Conservation (phyloP, 192 early-diverging fungal genomes). For the Backusella circina region DNA sequence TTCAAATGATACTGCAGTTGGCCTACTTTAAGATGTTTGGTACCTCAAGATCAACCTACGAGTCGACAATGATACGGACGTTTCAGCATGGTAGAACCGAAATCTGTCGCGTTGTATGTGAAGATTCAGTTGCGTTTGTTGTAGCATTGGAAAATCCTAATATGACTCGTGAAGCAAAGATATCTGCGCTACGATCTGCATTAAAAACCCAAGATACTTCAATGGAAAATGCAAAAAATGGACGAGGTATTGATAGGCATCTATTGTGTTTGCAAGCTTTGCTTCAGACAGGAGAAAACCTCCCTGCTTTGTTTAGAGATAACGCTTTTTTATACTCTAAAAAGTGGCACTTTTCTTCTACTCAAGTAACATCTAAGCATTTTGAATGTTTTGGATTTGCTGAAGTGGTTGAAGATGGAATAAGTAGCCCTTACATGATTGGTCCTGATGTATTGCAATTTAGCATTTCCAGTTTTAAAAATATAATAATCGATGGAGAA, state of each 20-base stretch:
- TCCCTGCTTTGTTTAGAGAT: slow-evolving; percentile 85
- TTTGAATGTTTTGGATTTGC: slow-evolving; percentile 92
- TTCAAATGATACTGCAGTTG: slow-evolving; percentile 93
- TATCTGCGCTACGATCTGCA: slow-evolving; percentile 67
- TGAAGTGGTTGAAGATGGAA: slow-evolving; percentile 83
- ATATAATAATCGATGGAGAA: slow-evolving; percentile 49
- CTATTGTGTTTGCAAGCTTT: slow-evolving; percentile 75
- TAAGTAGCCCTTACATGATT: slow-evolving; percentile 91
- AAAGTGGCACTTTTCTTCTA: slow-evolving; percentile 89
- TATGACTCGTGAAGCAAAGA: slow-evolving; percentile 47
- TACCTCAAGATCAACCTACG: slow-evolving; percentile 77
- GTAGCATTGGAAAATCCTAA: slow-evolving; percentile 75
- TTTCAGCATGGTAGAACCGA: slow-evolving; percentile 94
- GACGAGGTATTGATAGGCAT: slow-evolving; percentile 88
- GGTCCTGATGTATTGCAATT: slow-evolving; percentile 82
- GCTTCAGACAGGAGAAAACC: slow-evolving; percentile 66
- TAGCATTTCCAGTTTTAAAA: slow-evolving; percentile 75
- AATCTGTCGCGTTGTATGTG: slow-evolving; percentile 79
- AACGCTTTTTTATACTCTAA: slow-evolving; percentile 71
- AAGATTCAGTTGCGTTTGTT: slow-evolving; percentile 79
- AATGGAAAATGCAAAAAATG: slow-evolving; percentile 76
- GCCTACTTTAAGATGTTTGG: slow-evolving; percentile 93
- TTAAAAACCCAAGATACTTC: slow-evolving; percentile 74
- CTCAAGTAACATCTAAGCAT: slow-evolving; percentile 84
- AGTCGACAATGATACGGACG: slow-evolving; percentile 86